Evolutionary conservation across 225 moss, liverwort and hornwort genomes (phyloP).

Genomic region (Climacium dendroides): DNA sequence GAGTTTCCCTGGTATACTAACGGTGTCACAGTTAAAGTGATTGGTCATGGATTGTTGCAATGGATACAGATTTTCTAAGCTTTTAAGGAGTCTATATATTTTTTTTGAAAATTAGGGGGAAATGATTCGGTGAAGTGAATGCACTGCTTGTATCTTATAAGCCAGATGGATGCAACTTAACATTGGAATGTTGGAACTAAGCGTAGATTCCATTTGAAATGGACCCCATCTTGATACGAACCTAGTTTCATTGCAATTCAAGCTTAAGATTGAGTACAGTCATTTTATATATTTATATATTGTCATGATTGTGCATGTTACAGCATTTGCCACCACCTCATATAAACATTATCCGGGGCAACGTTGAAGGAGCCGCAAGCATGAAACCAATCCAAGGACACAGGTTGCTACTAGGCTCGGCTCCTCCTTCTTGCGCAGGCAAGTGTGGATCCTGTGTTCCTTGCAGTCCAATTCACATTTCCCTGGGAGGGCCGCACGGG

Average conservation of each 20-base stretch:
- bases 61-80: not conserved
- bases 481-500: slow-evolving; percentile 37
- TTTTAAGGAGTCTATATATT: not conserved
- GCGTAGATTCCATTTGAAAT: not conserved
- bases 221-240: too few relatives aligned
- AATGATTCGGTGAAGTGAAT: not conserved
- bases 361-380: not conserved
- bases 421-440: slow-evolving; percentile 41
- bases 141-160: not conserved
- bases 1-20: not conserved
- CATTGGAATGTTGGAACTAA: not conserved
- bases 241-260: not conserved
- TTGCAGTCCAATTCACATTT: slow-evolving; percentile 41
- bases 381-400: slow-evolving; percentile 12
- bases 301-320: not conserved
- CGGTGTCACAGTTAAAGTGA: not conserved
- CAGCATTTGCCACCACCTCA: slow-evolving; percentile 1
- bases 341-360: not conserved
- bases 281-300: not conserved
- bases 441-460: slow-evolving; percentile 41
- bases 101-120: not conserved
- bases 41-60: not conserved
- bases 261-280: not conserved
- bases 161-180: not conserved
- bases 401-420: slow-evolving; percentile 31